Evolutionary conservation across 106 monocot genomes (phyloP), one percentile per base, ranked within the genome.

Genomic region (Dendrobium nobile): DNA sequence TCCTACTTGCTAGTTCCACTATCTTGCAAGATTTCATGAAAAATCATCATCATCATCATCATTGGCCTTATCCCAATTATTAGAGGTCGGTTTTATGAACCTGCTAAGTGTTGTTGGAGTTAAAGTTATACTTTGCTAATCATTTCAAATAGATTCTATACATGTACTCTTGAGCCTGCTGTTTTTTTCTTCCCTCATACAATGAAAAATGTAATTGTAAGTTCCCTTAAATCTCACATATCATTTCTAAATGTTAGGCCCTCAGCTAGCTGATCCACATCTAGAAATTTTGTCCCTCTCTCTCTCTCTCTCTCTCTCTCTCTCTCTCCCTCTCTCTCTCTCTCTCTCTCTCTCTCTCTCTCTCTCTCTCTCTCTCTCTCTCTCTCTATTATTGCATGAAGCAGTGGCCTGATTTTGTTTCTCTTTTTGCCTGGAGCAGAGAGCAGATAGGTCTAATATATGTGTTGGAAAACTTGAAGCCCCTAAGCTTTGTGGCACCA

Each of bases 351-450:
- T 17, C 20, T 13, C 15, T 15, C 58, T 58, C 4, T 13, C 10
- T 47, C 2, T 58, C 45, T 47, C 9, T 56, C 3, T 10, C 45
- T 47, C 9, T 56, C 4, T 17, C 20, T 13, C 15, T 15, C 58
- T 58, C 4, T 13, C 10, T 47, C 2, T 58, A 58, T 54, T 54
- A 54, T 58, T 58, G 58, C 19, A 58, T 58, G 18, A 58, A 17
- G 13, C 58, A 61, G 61, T 13, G 13, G 5, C 61, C n/a, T 19
- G 15, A 19, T 61, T 22, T 61, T 17, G 20, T 51, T 64, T 4
- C 40, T 55, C 44, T 73, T 43, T 80, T 82, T 56, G 59, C 19
- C 48, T 88, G 89, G 78, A 42, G 33, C 47, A 80, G 77, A 65
- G 11, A 41, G 27, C 37, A 55, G 59, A 59, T 82, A 44, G 33